phyloP scores from a whole-genome alignment of 2,329 filamentous ascomycete genomes.

The Sarocladium brachiariae region DNA sequence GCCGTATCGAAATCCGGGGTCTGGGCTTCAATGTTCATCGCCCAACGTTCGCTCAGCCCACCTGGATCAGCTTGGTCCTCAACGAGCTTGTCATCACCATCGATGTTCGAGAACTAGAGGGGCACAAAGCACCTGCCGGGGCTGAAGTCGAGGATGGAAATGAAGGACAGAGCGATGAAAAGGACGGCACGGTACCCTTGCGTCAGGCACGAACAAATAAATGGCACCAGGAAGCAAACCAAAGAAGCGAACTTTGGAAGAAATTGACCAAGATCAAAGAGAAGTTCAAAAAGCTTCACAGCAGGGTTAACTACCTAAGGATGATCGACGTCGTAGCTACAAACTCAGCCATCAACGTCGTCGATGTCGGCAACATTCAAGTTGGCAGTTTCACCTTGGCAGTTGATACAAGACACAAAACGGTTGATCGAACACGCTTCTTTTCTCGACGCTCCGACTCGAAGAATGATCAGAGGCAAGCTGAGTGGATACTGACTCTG shows the following conservation, averaged over 20 bases:
- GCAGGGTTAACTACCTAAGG: conserved; percentile 80
- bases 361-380: conserved; percentile 78
- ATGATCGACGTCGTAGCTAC: conserved; percentile 84
- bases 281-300: conserved; percentile 75
- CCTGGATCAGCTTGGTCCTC: conserved; percentile 87
- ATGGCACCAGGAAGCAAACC: conserved; percentile 12
- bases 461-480: conserved; percentile 58
- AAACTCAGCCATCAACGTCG: conserved; percentile 68
- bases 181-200: conserved; percentile 22
- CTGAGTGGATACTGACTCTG: conserved; percentile 87
- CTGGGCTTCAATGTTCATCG: conserved; percentile 84
- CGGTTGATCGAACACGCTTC: conserved; percentile 81
- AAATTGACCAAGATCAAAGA: conserved; percentile 74
- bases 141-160: conserved; percentile 21
- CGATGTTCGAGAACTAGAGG: conserved; percentile 62
- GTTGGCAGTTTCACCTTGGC: conserved; percentile 78
- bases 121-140: conserved; percentile 30
- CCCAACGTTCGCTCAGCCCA: conserved; percentile 93
- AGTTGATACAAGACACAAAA: conserved; percentile 86
- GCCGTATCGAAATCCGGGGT: conserved; percentile 83
- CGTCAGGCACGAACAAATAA: conserved; percentile 4
- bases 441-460: conserved; percentile 67
- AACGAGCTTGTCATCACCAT: conserved; percentile 80
- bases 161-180: conserved; percentile 19
- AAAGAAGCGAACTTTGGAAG: conserved; percentile 72